Base-by-base conservation (phyloP, 352 stramenopile genomes). In the Phytopythium litorale region DNA sequence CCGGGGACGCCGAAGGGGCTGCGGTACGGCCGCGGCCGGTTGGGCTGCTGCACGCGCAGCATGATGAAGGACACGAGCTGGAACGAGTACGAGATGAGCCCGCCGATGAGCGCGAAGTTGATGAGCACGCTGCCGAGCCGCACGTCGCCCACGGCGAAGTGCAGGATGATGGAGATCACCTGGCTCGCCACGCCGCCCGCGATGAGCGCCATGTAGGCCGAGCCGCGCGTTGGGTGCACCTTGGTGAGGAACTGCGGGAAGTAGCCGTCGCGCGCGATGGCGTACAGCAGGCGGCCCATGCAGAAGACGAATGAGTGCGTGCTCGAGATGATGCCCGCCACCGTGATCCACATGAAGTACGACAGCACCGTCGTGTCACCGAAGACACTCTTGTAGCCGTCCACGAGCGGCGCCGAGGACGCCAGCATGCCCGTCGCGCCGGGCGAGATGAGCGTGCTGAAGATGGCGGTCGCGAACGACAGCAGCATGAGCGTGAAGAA, bases 301-400 rank as follows among this genome's bases (percentile, higher is more conserved):
- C 79, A 88, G 66, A 83, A 88, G 50, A 88, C 80, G 66, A 86
- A 88, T 65, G 78, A 88, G 57, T 88, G 79, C 55, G 80, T 78
- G 51, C 72, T 83, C 11, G 71, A 79, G 49, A 83, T 75, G 30
- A 88, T 58, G 3, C 74, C 76, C 1, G 84, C 67, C 37, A 86
- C 70, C 43, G 82, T 75, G 56, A 88, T 69, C 76, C 78, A 88
- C 52, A 76, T 85, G 55, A 88, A 86, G 19, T 68, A 80, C 1
- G 78, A 73, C 40, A 77, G 85, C 12, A 72, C 78, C 23, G 62
- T 72, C 45, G 79, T 81, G 49, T 81, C 76, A 6, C 78, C 76
- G 55, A 82, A 88, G 25, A 88, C 67, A 12, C 69, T 81, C 63
- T 91, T 83, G 75, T 91, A 91, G 25, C 79, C 82, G 12, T 76